These are phyloP conservation scores for Clarkia xantiana DNA, from an alignment of 345 rosid genomes.

Conservation along the genomic window DNA sequence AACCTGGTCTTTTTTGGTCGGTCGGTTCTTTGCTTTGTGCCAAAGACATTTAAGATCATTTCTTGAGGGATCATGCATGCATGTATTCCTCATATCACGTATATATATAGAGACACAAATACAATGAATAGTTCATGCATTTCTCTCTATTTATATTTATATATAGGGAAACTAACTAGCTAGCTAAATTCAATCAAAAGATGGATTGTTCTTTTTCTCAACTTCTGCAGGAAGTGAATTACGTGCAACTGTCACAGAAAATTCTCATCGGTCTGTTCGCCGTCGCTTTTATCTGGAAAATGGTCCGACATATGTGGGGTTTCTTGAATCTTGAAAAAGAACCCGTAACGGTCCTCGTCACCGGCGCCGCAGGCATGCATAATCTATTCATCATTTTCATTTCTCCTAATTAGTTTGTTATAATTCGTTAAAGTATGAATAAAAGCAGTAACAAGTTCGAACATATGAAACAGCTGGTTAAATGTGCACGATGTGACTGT, in stretches of 20 bases:
- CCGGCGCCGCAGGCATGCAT: constrained; percentile 73
- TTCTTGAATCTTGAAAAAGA: constrained; percentile 41
- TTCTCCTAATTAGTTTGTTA: neutral
- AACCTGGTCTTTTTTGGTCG: neutral
- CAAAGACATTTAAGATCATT: neutral
- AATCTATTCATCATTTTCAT: neutral
- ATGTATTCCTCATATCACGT: too few species aligned
- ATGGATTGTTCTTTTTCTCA: constrained; percentile 6
- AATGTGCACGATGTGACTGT: neutral
- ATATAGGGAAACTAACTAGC: too few species aligned
- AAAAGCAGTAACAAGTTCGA: too few species aligned
- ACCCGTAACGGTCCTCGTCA: constrained; percentile 44
- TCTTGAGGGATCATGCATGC: neutral
- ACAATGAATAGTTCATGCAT: neutral
- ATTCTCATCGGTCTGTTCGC: constrained; percentile 27
- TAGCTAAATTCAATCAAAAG: too few species aligned
- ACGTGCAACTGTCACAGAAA: constrained; percentile 32
- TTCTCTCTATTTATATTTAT: too few species aligned
- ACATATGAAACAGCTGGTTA: too few species aligned
- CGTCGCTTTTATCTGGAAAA: constrained; percentile 34
- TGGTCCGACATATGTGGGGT: constrained; percentile 43
- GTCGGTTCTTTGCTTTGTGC: neutral
- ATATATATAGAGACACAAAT: neutral
- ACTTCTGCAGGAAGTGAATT: constrained; percentile 1
- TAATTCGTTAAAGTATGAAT: neutral